phyloP scores from a whole-genome alignment of 164 flowering plant genomes.

The Nymphaea thermarum region DNA sequence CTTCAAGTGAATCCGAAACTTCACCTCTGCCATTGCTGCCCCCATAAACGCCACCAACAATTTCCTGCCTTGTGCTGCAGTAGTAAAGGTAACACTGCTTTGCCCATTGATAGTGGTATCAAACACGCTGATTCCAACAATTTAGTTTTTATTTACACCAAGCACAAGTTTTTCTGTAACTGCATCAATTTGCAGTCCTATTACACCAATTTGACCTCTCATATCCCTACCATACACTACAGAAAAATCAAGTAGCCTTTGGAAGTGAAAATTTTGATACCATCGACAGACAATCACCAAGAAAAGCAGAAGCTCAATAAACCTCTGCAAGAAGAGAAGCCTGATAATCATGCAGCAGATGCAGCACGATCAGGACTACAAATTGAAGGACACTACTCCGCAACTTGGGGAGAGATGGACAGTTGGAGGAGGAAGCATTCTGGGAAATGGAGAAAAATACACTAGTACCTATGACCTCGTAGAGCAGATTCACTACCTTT shows the following conservation, averaged over 20 bases:
- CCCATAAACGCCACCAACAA: neutral
- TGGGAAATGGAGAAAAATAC: conserved; percentile 48
- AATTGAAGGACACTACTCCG: conserved; percentile 62
- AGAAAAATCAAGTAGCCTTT: conserved; percentile 6
- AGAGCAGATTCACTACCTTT: conserved; percentile 72
- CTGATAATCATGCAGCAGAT: conserved; percentile 23
- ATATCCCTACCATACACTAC: neutral
- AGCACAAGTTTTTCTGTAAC: no score
- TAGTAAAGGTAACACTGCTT: neutral
- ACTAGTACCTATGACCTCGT: conserved; percentile 82
- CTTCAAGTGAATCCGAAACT: neutral
- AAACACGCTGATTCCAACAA: neutral
- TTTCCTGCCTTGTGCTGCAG: neutral
- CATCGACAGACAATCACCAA: conserved; percentile 13
- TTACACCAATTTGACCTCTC: neutral
- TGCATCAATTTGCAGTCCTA: neutral
- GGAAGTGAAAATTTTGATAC: conserved; percentile 11
- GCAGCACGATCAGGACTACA: conserved; percentile 46
- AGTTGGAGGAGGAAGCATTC: conserved; percentile 37
- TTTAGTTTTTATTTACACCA: no score
- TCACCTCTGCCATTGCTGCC: neutral
- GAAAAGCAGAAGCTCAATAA: conserved; percentile 12
- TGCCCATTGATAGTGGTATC: neutral
- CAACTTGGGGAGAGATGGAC: conserved; percentile 75
- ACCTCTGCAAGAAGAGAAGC: conserved; percentile 7